A percentile compares a stretch with the other conserved stretches of the same genome.
Conservation (phyloP, 345 rosid species). For the Pelargonium nanum region DNA sequence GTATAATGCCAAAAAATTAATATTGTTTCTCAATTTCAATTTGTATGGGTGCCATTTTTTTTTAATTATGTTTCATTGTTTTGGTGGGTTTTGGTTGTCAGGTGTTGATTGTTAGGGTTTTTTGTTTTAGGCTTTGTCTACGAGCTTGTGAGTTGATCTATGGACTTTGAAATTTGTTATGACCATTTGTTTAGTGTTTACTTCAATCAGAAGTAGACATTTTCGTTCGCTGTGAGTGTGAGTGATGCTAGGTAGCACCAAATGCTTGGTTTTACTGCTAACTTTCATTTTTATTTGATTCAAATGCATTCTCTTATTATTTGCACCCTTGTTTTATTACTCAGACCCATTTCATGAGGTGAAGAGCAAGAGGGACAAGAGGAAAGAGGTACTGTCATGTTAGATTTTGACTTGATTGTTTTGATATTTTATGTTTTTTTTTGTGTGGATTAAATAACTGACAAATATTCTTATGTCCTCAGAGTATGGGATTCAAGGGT, state of each 20-base stretch:
- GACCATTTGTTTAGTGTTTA: neutral
- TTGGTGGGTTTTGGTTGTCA: neutral
- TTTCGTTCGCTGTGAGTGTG: neutral
- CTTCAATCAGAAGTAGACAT: neutral
- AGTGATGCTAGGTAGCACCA: neutral
- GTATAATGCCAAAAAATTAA: too few relatives aligned
- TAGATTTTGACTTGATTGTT: neutral
- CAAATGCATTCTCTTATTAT: neutral
- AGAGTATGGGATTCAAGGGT: constrained; percentile 32
- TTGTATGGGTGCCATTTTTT: neutral
- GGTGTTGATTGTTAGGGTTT: constrained; percentile 4
- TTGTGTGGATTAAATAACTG: neutral
- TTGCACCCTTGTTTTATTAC: neutral
- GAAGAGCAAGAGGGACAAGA: constrained; percentile 61
- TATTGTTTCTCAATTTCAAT: neutral
- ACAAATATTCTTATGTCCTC: constrained; percentile 20
- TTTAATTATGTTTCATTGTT: neutral
- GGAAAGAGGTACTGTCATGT: constrained; percentile 55
- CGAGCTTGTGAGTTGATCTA: neutral
- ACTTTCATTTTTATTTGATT: too few relatives aligned
- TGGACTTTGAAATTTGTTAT: neutral
- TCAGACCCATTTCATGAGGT: constrained; percentile 85
- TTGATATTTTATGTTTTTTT: constrained; percentile 1
- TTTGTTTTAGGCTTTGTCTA: neutral
- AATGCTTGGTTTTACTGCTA: neutral